Evolutionary conservation across 768 basidiomycete genomes (phyloP), one percentile per base, ranked within the genome.

Genomic region (Pleurotus ostreatus): DNA sequence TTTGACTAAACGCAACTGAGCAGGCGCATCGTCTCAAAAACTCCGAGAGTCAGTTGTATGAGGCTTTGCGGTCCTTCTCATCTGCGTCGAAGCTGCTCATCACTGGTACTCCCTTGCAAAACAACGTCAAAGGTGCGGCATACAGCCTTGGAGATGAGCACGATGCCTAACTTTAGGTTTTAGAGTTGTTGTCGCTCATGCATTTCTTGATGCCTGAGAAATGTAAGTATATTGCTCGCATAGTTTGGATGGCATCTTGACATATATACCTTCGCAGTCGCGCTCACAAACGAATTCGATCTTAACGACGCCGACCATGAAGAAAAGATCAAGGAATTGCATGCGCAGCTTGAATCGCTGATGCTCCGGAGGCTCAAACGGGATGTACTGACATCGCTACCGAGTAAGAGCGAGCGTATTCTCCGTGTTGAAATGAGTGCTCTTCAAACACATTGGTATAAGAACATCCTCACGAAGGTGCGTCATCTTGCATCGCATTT

Each of bases 151-250:
- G 41, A 25, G 23, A 25, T 38, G 46, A 22, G 18, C n/a, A 39
- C 39, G 34, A 58, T 62, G 51, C 41, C 57, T 62, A 20, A 45
- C 30, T 58, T 25, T 56, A 23, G 16, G 52, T 46, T 54, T 5
- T 66, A 97, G 97, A 99, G 70, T 74, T 99, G 37, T 78, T 98
- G 41, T 93, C 97, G 7, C 74, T 98, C 70, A 98, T 98, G 96
- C 97, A 98, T 70, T 99, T 99, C 79, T 78, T 98, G 62, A 97
- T 97, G 92, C 97, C 97, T 6, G 95, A 98, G 65, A 93, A 92
- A 75, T 99, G 93, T 92, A 61, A 70, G 88, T 67, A 34, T 4
- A 9, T 11, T 11, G 8, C 8, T 11, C 11, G 9, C 30, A 11
- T 11, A 2, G 30, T 34, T 34, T 34, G 2, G 30, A 2, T 34